Base-by-base conservation (phyloP, 2,329 filamentous ascomycete species). In the Phialophora expanda region DNA sequence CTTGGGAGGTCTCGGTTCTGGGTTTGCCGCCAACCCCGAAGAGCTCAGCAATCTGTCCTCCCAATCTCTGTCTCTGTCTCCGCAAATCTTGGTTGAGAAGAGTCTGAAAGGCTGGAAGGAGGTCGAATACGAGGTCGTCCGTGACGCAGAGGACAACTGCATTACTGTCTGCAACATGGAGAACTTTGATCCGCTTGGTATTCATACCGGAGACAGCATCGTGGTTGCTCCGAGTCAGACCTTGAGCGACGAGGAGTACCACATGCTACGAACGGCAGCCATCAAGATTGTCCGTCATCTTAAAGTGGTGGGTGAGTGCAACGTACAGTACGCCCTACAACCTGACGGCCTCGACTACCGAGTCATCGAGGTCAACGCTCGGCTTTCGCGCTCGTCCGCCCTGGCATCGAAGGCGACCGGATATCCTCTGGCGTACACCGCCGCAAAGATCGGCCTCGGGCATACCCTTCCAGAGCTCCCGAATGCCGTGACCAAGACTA, bases 101-200 rank as follows among this genome's bases (percentile, higher is more conserved):
- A 97, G 93, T 60, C 88, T 99, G 73, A 98, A 97, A 85, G 95
- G 95, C 79, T 99, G 95, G 95, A 99, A 99, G 82, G 95, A 99
- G 81, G 90, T 97, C 58, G 95, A 99, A 80, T 99, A 98, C 76
- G 95, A 98, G 81, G 95, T 98, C 65, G 95, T 98, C 69, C 91
- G 95, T 74, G 95, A 99, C 79, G 94, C 92, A 61, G 89, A 91
- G 78, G 96, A 98, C 86, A 99, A 99, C 86, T 98, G 95, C 79
- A 98, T 98, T 75, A 98, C 94, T 3, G 94, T 98, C 73, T 98
- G 94, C 85, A 98, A 96, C 83, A 96, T 96, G 92, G 92, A 96
- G 80, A 98, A 98, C 85, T 98, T 98, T 75, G 95, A 98, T 76
- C 95, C 95, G 71, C 87, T 99, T 44, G 95, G 95, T 75, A 96